Percentiles rank a stretch among this genome's conserved stretches.
These are phyloP conservation scores for Leucocoprinus sp. DNA, from an alignment of 768 basidiomycete genomes.

Conservation along the genomic window DNA sequence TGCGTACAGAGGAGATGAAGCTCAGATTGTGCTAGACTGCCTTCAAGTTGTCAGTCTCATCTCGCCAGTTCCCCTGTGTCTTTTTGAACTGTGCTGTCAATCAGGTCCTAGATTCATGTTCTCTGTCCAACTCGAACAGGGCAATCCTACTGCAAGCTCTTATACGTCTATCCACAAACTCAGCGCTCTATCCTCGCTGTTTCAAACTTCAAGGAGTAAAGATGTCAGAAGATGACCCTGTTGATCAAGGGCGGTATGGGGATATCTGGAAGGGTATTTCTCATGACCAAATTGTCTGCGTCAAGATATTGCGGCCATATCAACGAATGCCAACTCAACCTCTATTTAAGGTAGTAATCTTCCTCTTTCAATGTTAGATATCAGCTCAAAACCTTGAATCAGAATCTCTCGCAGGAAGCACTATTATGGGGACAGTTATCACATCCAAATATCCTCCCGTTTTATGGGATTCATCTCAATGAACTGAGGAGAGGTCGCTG, in stretches of 20 bases:
- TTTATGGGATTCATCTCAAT: slow-evolving; percentile 14
- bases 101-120: slow-evolving; percentile 5
- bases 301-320: slow-evolving; percentile 22
- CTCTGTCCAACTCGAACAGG: background rate
- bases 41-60: slow-evolving; percentile 10
- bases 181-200: slow-evolving; percentile 22
- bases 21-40: slow-evolving; percentile 10
- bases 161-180: slow-evolving; percentile 18
- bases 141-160: slow-evolving; percentile 6
- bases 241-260: slow-evolving; percentile 21
- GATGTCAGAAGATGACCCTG: slow-evolving; percentile 11
- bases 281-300: slow-evolving; percentile 17
- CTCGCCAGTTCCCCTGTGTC: background rate
- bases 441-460: slow-evolving; percentile 15
- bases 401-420: slow-evolving; percentile 13
- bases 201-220: slow-evolving; percentile 17
- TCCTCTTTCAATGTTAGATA: background rate
- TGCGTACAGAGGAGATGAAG: slow-evolving; percentile 3
- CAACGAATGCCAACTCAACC: slow-evolving; percentile 15
- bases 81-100: background rate
- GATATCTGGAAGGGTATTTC: slow-evolving; percentile 22
- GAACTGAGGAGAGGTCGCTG: slow-evolving; percentile 3
- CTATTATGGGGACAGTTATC: slow-evolving; percentile 14
- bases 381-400: background rate
- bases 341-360: slow-evolving; percentile 17